Evolutionary conservation across 2,329 filamentous ascomycete genomes (phyloP).

Genomic region (Pyrenophora tritici-repentis): DNA sequence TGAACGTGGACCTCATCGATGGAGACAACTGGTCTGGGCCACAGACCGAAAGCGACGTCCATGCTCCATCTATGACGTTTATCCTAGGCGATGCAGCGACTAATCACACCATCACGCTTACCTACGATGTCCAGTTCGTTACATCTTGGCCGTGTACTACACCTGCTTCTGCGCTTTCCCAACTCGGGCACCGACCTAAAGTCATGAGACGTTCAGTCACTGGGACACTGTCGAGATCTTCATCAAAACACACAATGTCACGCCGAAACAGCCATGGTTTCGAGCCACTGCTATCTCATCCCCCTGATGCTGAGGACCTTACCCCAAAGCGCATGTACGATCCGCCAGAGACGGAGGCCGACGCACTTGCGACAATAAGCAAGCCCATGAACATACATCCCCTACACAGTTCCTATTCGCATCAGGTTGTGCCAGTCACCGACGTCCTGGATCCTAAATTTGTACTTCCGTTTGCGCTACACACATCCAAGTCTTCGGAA

Average conservation of each 20-base stretch:
- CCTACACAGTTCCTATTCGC: slow-evolving; percentile 47
- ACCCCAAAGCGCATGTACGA: slow-evolving; percentile 34
- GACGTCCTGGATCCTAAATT: slow-evolving; percentile 38
- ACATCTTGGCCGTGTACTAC: slow-evolving; percentile 59
- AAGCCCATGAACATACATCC: slow-evolving; percentile 46
- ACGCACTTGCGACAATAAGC: slow-evolving; percentile 8
- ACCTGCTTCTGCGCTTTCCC: slow-evolving; percentile 39
- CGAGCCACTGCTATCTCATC: slow-evolving; percentile 43
- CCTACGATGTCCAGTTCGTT: slow-evolving; percentile 60
- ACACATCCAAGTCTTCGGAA: slow-evolving; percentile 20
- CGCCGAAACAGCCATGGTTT: slow-evolving; percentile 44
- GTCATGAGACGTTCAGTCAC: slow-evolving; percentile 32
- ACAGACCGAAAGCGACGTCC: slow-evolving; percentile 28
- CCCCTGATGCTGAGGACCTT: slow-evolving; percentile 34
- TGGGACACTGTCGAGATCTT: slow-evolving; percentile 34
- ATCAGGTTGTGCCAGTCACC: slow-evolving; percentile 43
- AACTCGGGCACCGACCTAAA: slow-evolving; percentile 22
- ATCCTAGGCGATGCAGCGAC: slow-evolving; percentile 18
- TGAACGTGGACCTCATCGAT: slow-evolving; percentile 32
- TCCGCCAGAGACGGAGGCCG: slow-evolving; percentile 20
- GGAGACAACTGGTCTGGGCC: slow-evolving; percentile 20
- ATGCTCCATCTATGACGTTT: slow-evolving; percentile 45
- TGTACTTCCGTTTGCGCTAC: slow-evolving; percentile 29
- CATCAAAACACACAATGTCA: slow-evolving; percentile 37
- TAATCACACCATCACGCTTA: slow-evolving; percentile 45